These are phyloP conservation scores for Eutrema japonicum DNA, from an alignment of 345 rosid genomes.

Conservation along the genomic window DNA sequence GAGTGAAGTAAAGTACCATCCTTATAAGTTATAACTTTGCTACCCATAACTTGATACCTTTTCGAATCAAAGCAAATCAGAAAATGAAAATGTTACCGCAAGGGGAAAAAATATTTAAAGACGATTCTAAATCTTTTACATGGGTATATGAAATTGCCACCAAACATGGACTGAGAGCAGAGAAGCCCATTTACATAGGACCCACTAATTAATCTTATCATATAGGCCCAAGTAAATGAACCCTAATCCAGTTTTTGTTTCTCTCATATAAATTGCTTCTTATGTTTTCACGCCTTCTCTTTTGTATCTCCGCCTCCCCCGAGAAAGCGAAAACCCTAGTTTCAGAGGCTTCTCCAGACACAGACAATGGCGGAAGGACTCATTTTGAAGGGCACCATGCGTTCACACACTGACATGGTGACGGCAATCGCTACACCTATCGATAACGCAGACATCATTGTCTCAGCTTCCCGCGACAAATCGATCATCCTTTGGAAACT, in stretches of 20 bases:
- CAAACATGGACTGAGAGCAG: neutral
- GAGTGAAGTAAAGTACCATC: no score
- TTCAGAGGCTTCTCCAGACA: conserved; percentile 25
- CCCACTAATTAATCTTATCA: neutral
- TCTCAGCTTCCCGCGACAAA: conserved; percentile 93
- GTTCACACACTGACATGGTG: conserved; percentile 94
- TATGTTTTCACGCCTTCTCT: conserved; percentile 12
- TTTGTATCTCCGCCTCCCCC: conserved; percentile 38
- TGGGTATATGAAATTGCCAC: neutral
- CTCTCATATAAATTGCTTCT: conserved; percentile 23
- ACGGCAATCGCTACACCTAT: conserved; percentile 94
- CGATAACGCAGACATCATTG: conserved; percentile 91
- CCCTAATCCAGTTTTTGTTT: conserved; percentile 32
- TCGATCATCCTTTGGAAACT: conserved; percentile 91
- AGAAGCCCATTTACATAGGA: neutral
- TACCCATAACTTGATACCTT: no score
- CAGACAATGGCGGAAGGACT: conserved; percentile 69
- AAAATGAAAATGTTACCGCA: neutral
- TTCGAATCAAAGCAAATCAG: neutral
- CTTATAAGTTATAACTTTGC: no score
- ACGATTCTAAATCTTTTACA: neutral
- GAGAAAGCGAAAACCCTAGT: conserved; percentile 38
- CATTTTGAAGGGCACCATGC: conserved; percentile 84
- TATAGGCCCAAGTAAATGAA: conserved; percentile 29
- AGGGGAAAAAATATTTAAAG: no score